Conservation (phyloP, 768 basidiomycete genomes). For the Kwoniella botswanensis region DNA sequence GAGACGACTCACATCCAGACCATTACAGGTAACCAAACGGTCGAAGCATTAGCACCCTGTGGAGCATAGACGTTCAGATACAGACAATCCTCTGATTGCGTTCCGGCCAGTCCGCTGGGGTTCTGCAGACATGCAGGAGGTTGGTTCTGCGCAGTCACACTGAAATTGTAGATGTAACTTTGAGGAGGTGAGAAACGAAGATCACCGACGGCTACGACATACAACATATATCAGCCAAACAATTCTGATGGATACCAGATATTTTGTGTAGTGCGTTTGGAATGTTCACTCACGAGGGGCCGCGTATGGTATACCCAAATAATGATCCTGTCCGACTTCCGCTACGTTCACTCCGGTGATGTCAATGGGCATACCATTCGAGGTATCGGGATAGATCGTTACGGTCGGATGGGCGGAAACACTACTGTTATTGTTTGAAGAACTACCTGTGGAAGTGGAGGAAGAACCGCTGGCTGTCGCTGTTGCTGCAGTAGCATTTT, state of each 20-base stretch:
- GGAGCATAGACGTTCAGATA: constrained; percentile 63
- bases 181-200: constrained; percentile 48
- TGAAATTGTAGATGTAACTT: constrained; percentile 35
- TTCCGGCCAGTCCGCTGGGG: constrained; percentile 6
- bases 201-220: constrained; percentile 34
- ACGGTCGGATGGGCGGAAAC: constrained; percentile 21
- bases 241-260: no score
- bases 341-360: constrained; percentile 35
- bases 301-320: constrained; percentile 55
- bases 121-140: constrained; percentile 51
- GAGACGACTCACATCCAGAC: constrained; percentile 57
- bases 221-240: no score
- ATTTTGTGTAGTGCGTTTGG: no score
- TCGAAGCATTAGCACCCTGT: constrained; percentile 37
- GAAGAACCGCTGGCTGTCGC: constrained; percentile 1
- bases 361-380: constrained; percentile 27
- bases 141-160: constrained; percentile 37
- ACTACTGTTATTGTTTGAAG: constrained; percentile 2
- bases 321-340: constrained; percentile 38
- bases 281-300: constrained; percentile 40
- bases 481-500: background rate
- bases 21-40: constrained; percentile 61
- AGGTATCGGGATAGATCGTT: constrained; percentile 39
- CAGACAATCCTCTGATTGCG: constrained; percentile 63
- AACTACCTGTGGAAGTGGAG: background rate